Evolutionary conservation across 2,329 filamentous ascomycete species (phyloP).

Genomic region (Colletotrichum orchidophilum): DNA sequence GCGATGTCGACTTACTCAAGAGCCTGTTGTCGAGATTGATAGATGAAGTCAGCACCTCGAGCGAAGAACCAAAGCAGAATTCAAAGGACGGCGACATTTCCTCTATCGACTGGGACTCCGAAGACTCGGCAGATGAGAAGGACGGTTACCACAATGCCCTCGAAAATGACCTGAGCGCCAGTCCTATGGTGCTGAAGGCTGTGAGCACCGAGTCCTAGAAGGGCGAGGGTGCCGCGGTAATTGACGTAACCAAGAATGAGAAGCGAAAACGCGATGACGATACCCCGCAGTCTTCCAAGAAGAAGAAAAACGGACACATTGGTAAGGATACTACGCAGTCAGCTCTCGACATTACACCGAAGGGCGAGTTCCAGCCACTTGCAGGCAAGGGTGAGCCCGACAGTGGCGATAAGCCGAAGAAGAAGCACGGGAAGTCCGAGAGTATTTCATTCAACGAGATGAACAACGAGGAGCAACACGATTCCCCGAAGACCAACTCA

Average conservation of each 20-base stretch:
- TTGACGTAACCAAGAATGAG: neutral
- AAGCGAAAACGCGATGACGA: conserved; percentile 15
- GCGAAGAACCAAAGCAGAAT: neutral
- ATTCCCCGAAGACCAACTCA: neutral
- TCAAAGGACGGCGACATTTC: neutral
- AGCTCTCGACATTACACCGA: neutral
- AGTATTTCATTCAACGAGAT: neutral
- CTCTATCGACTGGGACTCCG: neutral
- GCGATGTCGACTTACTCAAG: conserved; percentile 7
- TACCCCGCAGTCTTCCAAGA: neutral
- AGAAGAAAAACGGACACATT: neutral
- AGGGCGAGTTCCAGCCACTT: neutral
- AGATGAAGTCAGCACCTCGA: neutral
- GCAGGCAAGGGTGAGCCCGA: neutral
- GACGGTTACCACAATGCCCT: neutral
- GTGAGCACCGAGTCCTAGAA: conserved; percentile 12
- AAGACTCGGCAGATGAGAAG: neutral
- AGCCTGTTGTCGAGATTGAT: conserved; percentile 1
- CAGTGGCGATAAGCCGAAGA: neutral
- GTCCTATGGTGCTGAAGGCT: neutral
- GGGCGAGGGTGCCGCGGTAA: neutral
- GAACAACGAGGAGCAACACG: too few relatives aligned
- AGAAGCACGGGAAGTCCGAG: neutral
- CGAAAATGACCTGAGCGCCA: conserved; percentile 10
- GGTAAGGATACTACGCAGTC: neutral